Conservation (phyloP, 176 grass and related monocot species). For the Puya raimondii region DNA sequence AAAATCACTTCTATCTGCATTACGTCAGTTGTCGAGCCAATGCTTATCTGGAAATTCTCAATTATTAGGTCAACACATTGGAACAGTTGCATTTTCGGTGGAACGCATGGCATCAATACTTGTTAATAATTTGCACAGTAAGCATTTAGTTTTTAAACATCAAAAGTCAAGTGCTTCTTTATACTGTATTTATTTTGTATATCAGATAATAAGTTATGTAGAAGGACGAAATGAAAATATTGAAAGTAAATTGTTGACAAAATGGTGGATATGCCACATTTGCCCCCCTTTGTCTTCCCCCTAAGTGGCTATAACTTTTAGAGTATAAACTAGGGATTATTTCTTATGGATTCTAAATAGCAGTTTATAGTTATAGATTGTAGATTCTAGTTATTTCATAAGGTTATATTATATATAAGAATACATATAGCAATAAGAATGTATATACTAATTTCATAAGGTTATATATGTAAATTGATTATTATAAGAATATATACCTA, state of each 20-base stretch:
- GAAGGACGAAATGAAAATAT: too few relatives aligned
- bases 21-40: slow-evolving; percentile 90
- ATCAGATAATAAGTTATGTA: background rate
- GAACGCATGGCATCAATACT: slow-evolving; percentile 87
- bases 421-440: too few relatives aligned
- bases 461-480: too few relatives aligned
- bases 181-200: background rate
- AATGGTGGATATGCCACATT: too few relatives aligned
- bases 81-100: slow-evolving; percentile 82
- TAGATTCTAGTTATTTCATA: too few relatives aligned
- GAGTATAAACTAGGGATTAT: slow-evolving; percentile 4
- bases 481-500: too few relatives aligned
- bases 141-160: slow-evolving; percentile 1
- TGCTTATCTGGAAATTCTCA: slow-evolving; percentile 56
- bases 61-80: slow-evolving; percentile 59
- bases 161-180: background rate
- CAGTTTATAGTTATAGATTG: too few relatives aligned
- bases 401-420: too few relatives aligned
- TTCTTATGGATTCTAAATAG: slow-evolving; percentile 7
- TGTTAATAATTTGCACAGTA: slow-evolving; percentile 85
- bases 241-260: too few relatives aligned
- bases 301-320: background rate
- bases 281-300: too few relatives aligned
- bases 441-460: too few relatives aligned
- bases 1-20: slow-evolving; percentile 87